Base-by-base conservation (phyloP, 768 basidiomycete species). In the Rickenella mellea region DNA sequence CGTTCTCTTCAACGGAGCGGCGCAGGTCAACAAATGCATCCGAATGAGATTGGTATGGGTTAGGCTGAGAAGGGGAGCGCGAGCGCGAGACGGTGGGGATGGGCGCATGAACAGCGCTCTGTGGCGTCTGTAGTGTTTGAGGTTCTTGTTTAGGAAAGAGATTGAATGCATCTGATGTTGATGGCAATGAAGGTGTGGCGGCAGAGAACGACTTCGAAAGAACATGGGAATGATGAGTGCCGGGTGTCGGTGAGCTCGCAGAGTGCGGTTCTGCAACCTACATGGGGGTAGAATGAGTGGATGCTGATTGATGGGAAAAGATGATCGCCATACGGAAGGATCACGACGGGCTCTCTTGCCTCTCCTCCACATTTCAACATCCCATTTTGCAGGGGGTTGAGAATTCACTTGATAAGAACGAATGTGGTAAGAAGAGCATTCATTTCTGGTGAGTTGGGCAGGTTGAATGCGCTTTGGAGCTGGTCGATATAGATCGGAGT, bases 11-110 rank as follows among this genome's bases (percentile, higher is more conserved):
- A 17, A 85, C 67, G 47, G 73, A 81, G 51, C 69, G 66, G 32
- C 68, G 75, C 28, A 86, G 70, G 48, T 83, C 79, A 58, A 70
- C 68, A 46, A 83, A 82, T 5, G 83, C 83, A 43, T 66, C 67
- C 0, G 80, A 75, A 43, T 76, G 74, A 27, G 47, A 22, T 40
- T 42, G 14, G 27, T n/a, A n/a, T 20, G 40, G 29, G n/a, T 45
- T 40, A 9, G 44, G 22, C 27, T 28, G 41, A 8, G 40, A 26
- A 12, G 39, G 41, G 42, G 45, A 39, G 27, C 31, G 32, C 11
- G 27, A 30, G 27, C 30, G 14, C 30, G 40, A 25, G 28, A 41
- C 15, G 28, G 20, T n/a, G 35, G 31, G 40, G 30, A 12, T 2
- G 39, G 44, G 26, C 47, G 40, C 47, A 39, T n/a, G 48, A 33